Evolutionary conservation across 1,284 basidiomycete species (phyloP).

Genomic region (Ustilago loliicola): DNA sequence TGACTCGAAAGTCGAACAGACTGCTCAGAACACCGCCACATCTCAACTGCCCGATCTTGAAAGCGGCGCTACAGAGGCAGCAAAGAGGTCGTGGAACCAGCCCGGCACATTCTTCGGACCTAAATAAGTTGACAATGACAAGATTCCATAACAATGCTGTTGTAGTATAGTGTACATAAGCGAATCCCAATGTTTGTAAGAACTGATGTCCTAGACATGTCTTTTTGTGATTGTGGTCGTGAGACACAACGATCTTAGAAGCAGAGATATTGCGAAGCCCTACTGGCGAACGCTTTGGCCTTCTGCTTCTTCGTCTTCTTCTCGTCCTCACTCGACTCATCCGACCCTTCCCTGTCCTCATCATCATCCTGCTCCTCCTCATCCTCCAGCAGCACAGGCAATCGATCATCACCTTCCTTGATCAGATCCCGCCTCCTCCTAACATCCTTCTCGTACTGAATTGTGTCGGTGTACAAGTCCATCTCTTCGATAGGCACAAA

Average conservation of each 20-base stretch:
- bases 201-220: neutral
- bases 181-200: neutral
- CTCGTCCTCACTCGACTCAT: conserved; percentile 9
- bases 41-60: conserved; percentile 27
- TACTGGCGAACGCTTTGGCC: conserved; percentile 23
- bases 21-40: neutral
- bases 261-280: conserved; percentile 39
- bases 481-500: conserved; percentile 57
- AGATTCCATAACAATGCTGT: conserved; percentile 8
- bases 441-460: conserved; percentile 41
- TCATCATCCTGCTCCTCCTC: conserved; percentile 32
- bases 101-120: conserved; percentile 27
- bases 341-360: conserved; percentile 1
- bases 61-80: conserved; percentile 15
- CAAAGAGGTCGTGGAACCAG: conserved; percentile 22
- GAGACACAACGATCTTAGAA: conserved; percentile 22
- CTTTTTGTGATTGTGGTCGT: neutral
- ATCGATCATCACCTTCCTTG: conserved; percentile 23
- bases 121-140: conserved; percentile 1
- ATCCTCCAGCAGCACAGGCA: conserved; percentile 36
- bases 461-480: conserved; percentile 61
- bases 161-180: conserved; percentile 2
- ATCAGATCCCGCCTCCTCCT: conserved; percentile 34
- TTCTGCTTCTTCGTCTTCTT: conserved; percentile 20
- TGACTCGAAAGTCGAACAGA: conserved; percentile 15